Base-by-base conservation (phyloP, 129 eudicot genomes). In the Artemisia argyi region DNA sequence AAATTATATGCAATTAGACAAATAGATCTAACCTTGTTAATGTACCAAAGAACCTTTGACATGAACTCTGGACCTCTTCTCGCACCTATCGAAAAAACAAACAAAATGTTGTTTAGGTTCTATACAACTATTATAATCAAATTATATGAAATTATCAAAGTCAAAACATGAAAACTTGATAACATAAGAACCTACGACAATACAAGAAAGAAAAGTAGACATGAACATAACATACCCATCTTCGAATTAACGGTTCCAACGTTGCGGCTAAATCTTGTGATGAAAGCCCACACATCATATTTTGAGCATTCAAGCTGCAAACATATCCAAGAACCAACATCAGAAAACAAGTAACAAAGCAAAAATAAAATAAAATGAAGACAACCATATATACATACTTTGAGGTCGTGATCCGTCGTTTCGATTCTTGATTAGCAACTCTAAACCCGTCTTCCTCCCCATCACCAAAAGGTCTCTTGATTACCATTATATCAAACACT, bases 201-300 rank as follows among this genome's bases (percentile, higher is more conserved):
- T 5, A 10, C 3, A 55, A 55, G 61, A 55, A 15, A 53, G 6
- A 53, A 53, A 53, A 53, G 18, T 6, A 15, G 58, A 53, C 53
- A 49, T 10, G 54, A 50, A 50, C 55, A 50, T 50, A n/a, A 4
- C 61, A 55, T 55, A 55, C 90, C 87, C 72, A 84, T 71, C 75
- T 80, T 50, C 95, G 83, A 30, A 92, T 9, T 4, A 84, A 69
- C 4, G 95, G 95, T 74, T 92, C 98, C 78, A 92, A 76, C 7
- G 53, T 58, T 9, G 71, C n/a, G 32, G 61, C 78, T 30, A 81
- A 39, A 24, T 92, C 96, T 69, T 76, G 80, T 15, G 76, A 13
- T 53, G 86, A 73, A 57, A 65, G 69, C 64, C 78, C 85, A 75
- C 58, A 52, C 61, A 69, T 18, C 69, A 58, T 73, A 75, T 82